Conservation (phyloP, 2,329 filamentous ascomycete species). For the Cryphonectria parasitica region DNA sequence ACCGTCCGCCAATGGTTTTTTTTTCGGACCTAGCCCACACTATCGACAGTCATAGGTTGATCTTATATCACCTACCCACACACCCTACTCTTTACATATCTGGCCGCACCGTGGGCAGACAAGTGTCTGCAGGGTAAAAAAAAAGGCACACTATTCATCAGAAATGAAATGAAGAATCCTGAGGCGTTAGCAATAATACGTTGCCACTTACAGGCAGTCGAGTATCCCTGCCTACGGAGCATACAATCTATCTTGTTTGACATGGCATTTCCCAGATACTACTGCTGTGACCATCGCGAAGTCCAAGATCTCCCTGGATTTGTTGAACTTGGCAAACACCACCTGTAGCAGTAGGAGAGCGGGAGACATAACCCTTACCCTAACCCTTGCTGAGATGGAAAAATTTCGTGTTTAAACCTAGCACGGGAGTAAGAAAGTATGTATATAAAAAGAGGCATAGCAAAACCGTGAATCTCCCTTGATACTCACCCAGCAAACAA, state of each 20-base stretch:
- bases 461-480: neutral
- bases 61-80: constrained; percentile 22
- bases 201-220: constrained; percentile 24
- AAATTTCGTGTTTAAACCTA: constrained; percentile 11
- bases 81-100: constrained; percentile 16
- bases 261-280: neutral
- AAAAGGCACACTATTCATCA: constrained; percentile 19
- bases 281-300: neutral
- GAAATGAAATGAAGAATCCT: constrained; percentile 20
- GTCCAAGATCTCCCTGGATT: neutral
- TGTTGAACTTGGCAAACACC: neutral
- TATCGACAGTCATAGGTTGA: constrained; percentile 21
- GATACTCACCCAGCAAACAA: neutral
- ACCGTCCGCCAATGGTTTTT: constrained; percentile 22
- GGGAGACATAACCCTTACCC: constrained; percentile 9
- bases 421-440: neutral
- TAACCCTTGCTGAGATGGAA: constrained; percentile 1
- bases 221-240: constrained; percentile 24
- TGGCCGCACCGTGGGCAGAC: constrained; percentile 29
- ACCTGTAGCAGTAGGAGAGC: neutral
- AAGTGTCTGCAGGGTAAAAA: constrained; percentile 26
- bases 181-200: constrained; percentile 27
- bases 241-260: constrained; percentile 9
- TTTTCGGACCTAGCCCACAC: constrained; percentile 8
- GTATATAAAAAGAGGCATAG: neutral